Conservation (phyloP, 2,329 filamentous ascomycete genomes). For the Fusarium buharicum region DNA sequence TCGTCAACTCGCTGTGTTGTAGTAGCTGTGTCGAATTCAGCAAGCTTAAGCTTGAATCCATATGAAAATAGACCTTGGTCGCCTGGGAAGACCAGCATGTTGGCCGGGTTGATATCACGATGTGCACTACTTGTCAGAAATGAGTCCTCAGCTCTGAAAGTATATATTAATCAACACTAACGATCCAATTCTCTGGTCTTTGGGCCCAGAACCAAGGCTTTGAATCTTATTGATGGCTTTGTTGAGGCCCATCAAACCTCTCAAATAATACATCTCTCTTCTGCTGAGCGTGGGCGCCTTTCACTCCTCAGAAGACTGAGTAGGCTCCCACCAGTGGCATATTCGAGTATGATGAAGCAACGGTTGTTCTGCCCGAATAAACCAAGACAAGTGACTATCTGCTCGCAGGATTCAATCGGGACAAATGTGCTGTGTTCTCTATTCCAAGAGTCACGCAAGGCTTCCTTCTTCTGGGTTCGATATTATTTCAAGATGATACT, state of each 20-base stretch:
- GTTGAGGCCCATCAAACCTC: constrained; percentile 5
- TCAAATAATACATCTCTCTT: constrained; percentile 9
- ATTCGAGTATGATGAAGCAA: constrained; percentile 19
- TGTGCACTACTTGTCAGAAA: constrained; percentile 8
- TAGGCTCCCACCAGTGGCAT: constrained; percentile 15
- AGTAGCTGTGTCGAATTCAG: constrained; percentile 27
- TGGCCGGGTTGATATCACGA: constrained; percentile 30
- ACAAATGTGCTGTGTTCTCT: constrained; percentile 11
- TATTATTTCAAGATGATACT: constrained; percentile 30
- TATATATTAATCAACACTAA: neutral
- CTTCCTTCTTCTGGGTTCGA: neutral
- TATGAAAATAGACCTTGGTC: neutral
- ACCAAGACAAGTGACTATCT: constrained; percentile 25
- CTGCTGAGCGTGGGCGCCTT: neutral
- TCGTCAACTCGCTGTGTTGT: neutral
- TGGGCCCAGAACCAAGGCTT: neutral
- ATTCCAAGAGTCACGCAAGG: constrained; percentile 6
- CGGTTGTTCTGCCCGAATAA: constrained; percentile 22
- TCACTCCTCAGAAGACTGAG: constrained; percentile 6
- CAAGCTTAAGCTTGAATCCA: constrained; percentile 18
- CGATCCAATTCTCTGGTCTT: constrained; percentile 1
- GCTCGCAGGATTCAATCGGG: constrained; percentile 5
- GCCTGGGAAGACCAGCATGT: constrained; percentile 20
- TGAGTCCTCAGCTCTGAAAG: neutral
- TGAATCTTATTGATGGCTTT: constrained; percentile 16